Base-by-base conservation (phyloP, 768 basidiomycete genomes). In the Phanerodontia chrysosporium region DNA sequence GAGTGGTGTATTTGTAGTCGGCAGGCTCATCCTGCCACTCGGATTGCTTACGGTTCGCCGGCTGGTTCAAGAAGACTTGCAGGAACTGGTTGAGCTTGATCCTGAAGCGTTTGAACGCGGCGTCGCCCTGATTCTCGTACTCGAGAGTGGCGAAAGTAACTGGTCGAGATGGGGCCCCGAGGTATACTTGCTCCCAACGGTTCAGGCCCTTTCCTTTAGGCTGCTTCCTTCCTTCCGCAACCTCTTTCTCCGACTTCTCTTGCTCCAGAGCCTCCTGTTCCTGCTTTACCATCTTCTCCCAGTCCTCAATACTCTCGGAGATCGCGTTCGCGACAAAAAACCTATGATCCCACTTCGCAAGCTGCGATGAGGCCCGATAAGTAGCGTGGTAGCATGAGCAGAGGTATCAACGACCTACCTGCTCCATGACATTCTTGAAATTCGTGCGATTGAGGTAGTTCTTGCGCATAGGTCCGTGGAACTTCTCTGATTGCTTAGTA, bases 401-500 rank as follows among this genome's bases (percentile, higher is more conserved):
- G n/a, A n/a, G n/a, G n/a, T n/a, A 35, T 25, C n/a, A 6, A 46
- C 9, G 18, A 25, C 45, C n/a, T 30, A 49, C 48, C 48, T 49
- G 48, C 18, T 49, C 9, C 22, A 27, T 30, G 10, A 49, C 48
- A 10, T 30, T 16, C 22, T 49, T 57, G 45, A 57, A 57, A 35
- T 57, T 59, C 5, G 51, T 52, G 27, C 27, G 25, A 8, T 24
- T n/a, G 3, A 32, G 51, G 35, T 62, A 64, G 3, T 45, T 35
- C 45, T 57, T 45, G 30, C 60, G 60, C 10, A 64, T 16, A 25
- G 45, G 39, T 10, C 60, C 51, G 58, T 64, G 60, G 10, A 49
- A 4, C 42, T 62, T 59, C 44, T 64, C 60, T 39, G 57, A 57
- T 2, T 58, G 60, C 61, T 64, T 64, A 1, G 63, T 62, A 30